Conservation (phyloP, 805 yeast species). For the Starmerella gropengiesseri region DNA sequence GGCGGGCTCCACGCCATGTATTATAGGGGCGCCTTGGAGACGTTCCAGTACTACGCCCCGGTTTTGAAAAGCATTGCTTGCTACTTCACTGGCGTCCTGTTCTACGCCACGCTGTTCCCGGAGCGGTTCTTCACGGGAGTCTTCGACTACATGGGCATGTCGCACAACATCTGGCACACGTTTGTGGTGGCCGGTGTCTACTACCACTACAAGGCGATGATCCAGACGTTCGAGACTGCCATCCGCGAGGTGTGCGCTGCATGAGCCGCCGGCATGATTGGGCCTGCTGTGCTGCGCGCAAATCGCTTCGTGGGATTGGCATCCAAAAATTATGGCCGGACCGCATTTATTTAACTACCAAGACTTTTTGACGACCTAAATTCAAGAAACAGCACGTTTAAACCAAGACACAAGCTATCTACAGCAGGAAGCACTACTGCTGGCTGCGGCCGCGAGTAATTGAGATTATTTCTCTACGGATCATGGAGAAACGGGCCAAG, state of each 20-base stretch:
- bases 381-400: too few species aligned
- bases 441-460: too few species aligned
- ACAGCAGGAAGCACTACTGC: too few species aligned
- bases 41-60: constrained; percentile 53
- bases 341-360: too few species aligned
- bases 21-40: constrained; percentile 44
- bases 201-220: constrained; percentile 73
- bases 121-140: constrained; percentile 52
- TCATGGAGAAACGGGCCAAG: too few species aligned
- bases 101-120: constrained; percentile 80
- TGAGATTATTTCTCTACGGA: too few species aligned
- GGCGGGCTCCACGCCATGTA: constrained; percentile 48
- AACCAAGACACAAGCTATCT: too few species aligned
- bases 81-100: constrained; percentile 72
- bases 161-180: constrained; percentile 91
- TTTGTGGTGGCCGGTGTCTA: constrained; percentile 82
- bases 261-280: neutral
- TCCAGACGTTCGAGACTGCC: constrained; percentile 53
- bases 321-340: too few species aligned
- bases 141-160: constrained; percentile 55
- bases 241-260: constrained; percentile 21
- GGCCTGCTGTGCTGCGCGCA: too few species aligned
- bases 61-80: constrained; percentile 59
- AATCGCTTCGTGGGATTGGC: too few species aligned
- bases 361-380: too few species aligned